Evolutionary conservation across 371 early-diverging fungal species (phyloP).

Genomic region (Zopfochytrium polystomum): DNA sequence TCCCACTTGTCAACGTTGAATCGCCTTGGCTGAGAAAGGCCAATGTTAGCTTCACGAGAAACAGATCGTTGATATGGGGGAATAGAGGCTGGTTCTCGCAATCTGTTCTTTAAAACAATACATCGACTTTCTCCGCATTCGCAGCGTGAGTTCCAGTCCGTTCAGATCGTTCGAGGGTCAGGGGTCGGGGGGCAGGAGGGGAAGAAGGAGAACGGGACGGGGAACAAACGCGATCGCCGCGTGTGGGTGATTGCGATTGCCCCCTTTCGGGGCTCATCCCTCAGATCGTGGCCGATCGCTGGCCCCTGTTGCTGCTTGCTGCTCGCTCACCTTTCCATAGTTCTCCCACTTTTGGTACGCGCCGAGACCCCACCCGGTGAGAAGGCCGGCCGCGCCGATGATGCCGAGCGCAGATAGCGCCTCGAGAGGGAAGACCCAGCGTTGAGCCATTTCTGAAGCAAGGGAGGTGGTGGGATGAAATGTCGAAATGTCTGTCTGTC

Average conservation of each 20-base stretch:
- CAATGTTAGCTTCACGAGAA: neutral
- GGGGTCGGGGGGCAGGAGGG: neutral
- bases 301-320: neutral
- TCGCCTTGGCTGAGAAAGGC: constrained; percentile 40
- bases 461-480: too few species aligned
- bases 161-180: neutral
- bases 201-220: neutral
- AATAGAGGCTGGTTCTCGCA: neutral
- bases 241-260: too few species aligned
- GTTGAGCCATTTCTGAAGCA: constrained; percentile 24
- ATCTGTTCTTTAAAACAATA: neutral
- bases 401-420: constrained; percentile 34
- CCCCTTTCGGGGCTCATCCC: too few species aligned
- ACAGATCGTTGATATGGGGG: neutral
- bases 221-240: too few species aligned
- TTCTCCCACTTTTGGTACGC: constrained; percentile 48
- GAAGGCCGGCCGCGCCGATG: constrained; percentile 35
- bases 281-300: too few species aligned
- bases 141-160: too few species aligned
- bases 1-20: constrained; percentile 56
- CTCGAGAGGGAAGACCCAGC: constrained; percentile 35
- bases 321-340: constrained; percentile 46
- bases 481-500: neutral
- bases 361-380: constrained; percentile 29
- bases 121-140: too few species aligned